Evolutionary conservation across 2,329 filamentous ascomycete genomes (phyloP), one percentile per base, ranked within the genome.

Genomic region (Penicillium rolfsii): DNA sequence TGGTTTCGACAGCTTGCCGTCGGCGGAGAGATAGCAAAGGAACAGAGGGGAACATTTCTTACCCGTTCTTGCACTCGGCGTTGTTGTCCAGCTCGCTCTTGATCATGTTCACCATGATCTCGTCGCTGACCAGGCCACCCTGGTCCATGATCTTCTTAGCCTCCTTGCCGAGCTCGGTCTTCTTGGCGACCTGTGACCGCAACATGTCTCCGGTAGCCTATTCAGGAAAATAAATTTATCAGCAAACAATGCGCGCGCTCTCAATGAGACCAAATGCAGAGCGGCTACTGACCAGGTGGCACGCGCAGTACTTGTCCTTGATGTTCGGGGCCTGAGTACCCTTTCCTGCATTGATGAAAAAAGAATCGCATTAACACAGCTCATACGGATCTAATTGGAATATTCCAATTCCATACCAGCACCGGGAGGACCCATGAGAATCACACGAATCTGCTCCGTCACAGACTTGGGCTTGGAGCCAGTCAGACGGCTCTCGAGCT

Each of bases 61-160:
- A 97, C 94, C 95, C 95, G 81, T 94, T 94, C 83, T 91, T 91
- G 87, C 95, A 99, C 83, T 99, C 94, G 74, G 86, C 81, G 84
- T 99, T 99, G 81, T 85, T 90, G 74, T 96, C 91, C 55, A 99
- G 86, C 85, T 99, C 94, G 78, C 89, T 91, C 87, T 95, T 94
- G 84, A 99, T 99, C 95, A 99, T 99, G 81, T 94, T 93, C 79
- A 99, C 91, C 87, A 99, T 94, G 77, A 99, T 99, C 77, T 98
- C 94, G 80, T 99, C 95, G 79, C 93, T 96, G 78, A 99, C 95
- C 61, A 99, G 88, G 70, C 94, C 94, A 72, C 95, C 95, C 78
- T 94, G 90, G 77, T 99, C 95, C 95, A 99, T 99, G 80, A 99
- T 99, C 88, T 98, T 98, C 89, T 99, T 99, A 69, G 95, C 95